Base-by-base conservation (phyloP, 768 basidiomycete species). In the Collybiopsis confluens region DNA sequence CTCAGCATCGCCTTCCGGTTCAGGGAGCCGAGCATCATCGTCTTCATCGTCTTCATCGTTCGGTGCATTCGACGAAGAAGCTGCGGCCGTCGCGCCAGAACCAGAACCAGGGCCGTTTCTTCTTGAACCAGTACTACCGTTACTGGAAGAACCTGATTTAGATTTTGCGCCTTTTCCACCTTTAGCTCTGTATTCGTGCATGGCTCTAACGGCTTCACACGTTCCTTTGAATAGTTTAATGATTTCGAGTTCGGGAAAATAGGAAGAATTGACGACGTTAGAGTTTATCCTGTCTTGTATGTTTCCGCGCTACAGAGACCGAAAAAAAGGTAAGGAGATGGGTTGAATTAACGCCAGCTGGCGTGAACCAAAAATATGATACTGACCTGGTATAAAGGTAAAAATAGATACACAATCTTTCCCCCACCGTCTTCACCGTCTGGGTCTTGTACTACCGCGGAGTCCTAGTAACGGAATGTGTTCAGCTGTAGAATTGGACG, bases 381-480 rank as follows among this genome's bases (percentile, higher is more conserved):
- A 62, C 72, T 35, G 42, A 88, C 91, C 77, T 91, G 88, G 74
- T 94, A 98, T 30, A 92, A 76, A 0, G 97, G 97, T 4, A 98
- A 75, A 76, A 99, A 98, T 51, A 98, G 84, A 68, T 97, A 98
- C 27, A 97, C 92, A 54, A 98, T 89, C 68, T 96, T 89, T 10
- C 92, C 93, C 44, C 94, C 93, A 13, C 92, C 94, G 55, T 89
- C 86, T 45, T 94, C 93, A 13, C 92, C 94, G 55, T 89, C 86
- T 30, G 90, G 87, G 63, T 98, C 94, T 68, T 97, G 93, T 1
- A 95, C 87, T 3, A 96, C 92, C 1, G 94, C 92, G 13, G 94
- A 95, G 64, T 98, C 94, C 90, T 92, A n/a, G n/a, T n/a, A 44
- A 24, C 24, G 30, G 35, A 44, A 41, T 60, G 45, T 48, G 62